These are phyloP conservation scores for Hyphopichia khmerensis DNA, from an alignment of 1,139 yeast genomes.

Conservation along the genomic window DNA sequence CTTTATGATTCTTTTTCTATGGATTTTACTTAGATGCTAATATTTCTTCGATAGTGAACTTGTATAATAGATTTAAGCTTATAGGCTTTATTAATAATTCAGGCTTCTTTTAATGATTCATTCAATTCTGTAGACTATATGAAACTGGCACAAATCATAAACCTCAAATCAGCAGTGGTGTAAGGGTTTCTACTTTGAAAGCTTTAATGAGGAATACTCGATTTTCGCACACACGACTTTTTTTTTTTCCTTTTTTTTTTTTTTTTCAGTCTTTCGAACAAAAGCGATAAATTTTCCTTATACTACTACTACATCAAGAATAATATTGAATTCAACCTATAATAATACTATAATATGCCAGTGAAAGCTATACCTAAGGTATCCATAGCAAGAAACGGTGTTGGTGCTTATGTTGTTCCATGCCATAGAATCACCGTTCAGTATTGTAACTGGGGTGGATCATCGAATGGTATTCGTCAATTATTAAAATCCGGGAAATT, in stretches of 20 bases:
- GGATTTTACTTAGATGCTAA: too few relatives aligned
- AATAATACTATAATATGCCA: slow-evolving; percentile 28
- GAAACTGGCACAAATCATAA: too few relatives aligned
- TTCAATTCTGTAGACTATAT: too few relatives aligned
- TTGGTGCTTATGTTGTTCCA: slow-evolving; percentile 74
- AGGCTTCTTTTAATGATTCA: too few relatives aligned
- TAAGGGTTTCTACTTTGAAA: neutral
- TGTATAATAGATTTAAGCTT: neutral
- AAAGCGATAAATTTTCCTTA: neutral
- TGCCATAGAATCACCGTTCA: slow-evolving; percentile 72
- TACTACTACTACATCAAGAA: neutral
- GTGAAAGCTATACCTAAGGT: slow-evolving; percentile 52
- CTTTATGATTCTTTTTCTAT: neutral
- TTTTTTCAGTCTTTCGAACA: neutral
- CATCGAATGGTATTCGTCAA: slow-evolving; percentile 80
- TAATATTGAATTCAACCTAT: too few relatives aligned
- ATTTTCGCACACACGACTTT: neutral
- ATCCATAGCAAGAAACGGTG: slow-evolving; percentile 71
- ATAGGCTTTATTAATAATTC: neutral
- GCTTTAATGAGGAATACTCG: too few relatives aligned
- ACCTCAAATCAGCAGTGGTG: too few relatives aligned
- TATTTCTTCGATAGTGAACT: neutral
- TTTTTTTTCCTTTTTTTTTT: neutral
- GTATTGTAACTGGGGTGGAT: slow-evolving; percentile 95
- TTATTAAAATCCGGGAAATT: slow-evolving; percentile 58